Evolutionary conservation across 2,329 filamentous ascomycete species (phyloP), one percentile per base, ranked within the genome.

Genomic region (Alternaria triticimaculans): DNA sequence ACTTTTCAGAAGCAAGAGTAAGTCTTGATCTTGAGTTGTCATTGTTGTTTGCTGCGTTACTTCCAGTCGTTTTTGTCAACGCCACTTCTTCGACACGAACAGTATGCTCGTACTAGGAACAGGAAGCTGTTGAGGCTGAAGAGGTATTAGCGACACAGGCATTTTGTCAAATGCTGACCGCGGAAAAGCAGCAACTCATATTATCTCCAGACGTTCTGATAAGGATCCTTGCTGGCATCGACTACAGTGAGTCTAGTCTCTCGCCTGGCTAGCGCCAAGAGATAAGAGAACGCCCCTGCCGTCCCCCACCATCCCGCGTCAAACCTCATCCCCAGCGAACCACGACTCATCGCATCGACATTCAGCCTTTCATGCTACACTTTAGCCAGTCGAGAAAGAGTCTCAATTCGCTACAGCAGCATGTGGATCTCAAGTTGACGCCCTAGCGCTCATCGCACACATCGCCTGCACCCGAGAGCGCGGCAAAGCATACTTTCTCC

Each of bases 281-380:
- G 76, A 78, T 78, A 78, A 78, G 76, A 71, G 63, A 74, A 70
- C 69, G 73, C 72, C 74, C 65, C 64, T 70, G 62, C 72, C 67
- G 73, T 70, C 68, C 75, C 67, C 72, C 74, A 72, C 71, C 64
- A 76, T 73, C 76, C 74, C 75, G 67, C 75, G 72, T 64, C 63
- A 51, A 65, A 64, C 48, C 68, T 43, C 58, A 18, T 55, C 53
- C 51, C 49, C 51, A 62, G 62, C 70, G 62, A 69, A 72, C 68
- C 57, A 62, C 55, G 65, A 33, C 14, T 37, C 18, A 26, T 53
- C 64, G 60, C 68, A 70, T 66, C 59, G 71, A 67, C 54, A 46
- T 72, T 72, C 46, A 45, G 43, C 66, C 69, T 60, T 51, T 59
- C 37, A 55, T 49, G 60, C 53, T 45, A 50, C 50, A 30, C 37